phyloP scores from a whole-genome alignment of 1,284 basidiomycete species.

The Stygiomarasmius scandens region DNA sequence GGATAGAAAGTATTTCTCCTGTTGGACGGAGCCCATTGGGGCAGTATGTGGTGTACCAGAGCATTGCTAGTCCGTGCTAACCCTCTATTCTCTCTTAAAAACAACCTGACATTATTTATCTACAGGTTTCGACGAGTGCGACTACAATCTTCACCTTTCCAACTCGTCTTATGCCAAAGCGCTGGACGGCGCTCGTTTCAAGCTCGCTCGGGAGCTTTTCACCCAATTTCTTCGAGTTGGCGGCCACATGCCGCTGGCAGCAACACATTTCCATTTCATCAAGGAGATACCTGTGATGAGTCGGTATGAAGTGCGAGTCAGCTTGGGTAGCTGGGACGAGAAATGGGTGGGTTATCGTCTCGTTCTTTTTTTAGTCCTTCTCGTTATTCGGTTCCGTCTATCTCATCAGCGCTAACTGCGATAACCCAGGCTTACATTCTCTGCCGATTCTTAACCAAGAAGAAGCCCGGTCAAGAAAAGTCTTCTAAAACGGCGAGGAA shows the following conservation, averaged over 20 bases:
- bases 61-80: constrained; percentile 57
- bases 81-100: background rate
- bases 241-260: constrained; percentile 73
- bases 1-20: constrained; percentile 50
- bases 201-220: constrained; percentile 49
- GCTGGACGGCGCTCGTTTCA: constrained; percentile 50
- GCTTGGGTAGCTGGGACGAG: constrained; percentile 74
- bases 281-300: constrained; percentile 81
- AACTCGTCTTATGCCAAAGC: constrained; percentile 79
- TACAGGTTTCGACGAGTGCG: constrained; percentile 67
- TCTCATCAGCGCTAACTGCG: background rate
- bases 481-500: constrained; percentile 13
- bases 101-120: background rate
- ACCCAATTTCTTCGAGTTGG: constrained; percentile 67
- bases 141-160: constrained; percentile 73
- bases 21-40: constrained; percentile 62
- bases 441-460: constrained; percentile 67
- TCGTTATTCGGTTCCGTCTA: no score
- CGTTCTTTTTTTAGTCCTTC: background rate
- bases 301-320: constrained; percentile 69
- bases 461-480: constrained; percentile 32
- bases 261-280: constrained; percentile 74
- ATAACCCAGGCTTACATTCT: constrained; percentile 58
- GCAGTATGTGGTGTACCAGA: constrained; percentile 38
- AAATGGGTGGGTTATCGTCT: constrained; percentile 72